Evolutionary conservation across 2,329 filamentous ascomycete species (phyloP), one percentile per base, ranked within the genome.

Genomic region (Lasiodiplodia hormozganensis): DNA sequence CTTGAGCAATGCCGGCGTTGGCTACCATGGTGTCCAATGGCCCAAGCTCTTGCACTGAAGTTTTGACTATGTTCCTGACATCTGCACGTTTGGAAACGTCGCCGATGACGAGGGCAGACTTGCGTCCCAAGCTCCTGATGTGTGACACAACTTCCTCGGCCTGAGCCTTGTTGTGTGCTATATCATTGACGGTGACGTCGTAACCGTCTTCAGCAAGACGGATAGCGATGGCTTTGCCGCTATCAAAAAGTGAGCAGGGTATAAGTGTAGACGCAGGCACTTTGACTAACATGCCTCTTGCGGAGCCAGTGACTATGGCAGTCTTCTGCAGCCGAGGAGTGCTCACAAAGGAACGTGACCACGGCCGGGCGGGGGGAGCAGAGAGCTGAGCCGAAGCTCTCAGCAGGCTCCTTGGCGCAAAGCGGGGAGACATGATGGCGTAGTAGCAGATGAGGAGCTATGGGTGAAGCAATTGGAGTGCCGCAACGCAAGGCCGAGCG

Each of bases 161-260:
- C 1, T 80, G 84, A 4, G 82, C 71, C 62, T 83, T 77, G 70
- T 89, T 87, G 16, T 84, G 80, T 34, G 81, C 71, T 18, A 91
- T 79, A 71, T 91, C 89, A 74, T 90, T 91, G 71, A 92, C 81
- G 73, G 87, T 89, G 62, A 92, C 81, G 71, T 88, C 83, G 78
- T 91, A 92, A 66, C 89, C 89, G 70, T 91, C 89, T 25, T 82
- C 78, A 6, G 89, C 89, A 18, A 92, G 83, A 2, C 89, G 87
- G 8, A 89, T 78, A 21, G 88, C 89, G 65, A 90, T 89, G 23
- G 87, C 84, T 72, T 86, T 87, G 57, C 88, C 88, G 71, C 88
- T 89, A 23, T 62, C n/a, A 18, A 49, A 18, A 8, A 2, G 25
- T 58, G 31, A 66, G 36, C 28, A 8, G 31, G 40, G 40, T 2